Percentiles rank a stretch among this genome's conserved stretches.
These are phyloP conservation scores for Samsoniella hepiali DNA, from an alignment of 2,329 filamentous ascomycete genomes.

Conservation along the genomic window DNA sequence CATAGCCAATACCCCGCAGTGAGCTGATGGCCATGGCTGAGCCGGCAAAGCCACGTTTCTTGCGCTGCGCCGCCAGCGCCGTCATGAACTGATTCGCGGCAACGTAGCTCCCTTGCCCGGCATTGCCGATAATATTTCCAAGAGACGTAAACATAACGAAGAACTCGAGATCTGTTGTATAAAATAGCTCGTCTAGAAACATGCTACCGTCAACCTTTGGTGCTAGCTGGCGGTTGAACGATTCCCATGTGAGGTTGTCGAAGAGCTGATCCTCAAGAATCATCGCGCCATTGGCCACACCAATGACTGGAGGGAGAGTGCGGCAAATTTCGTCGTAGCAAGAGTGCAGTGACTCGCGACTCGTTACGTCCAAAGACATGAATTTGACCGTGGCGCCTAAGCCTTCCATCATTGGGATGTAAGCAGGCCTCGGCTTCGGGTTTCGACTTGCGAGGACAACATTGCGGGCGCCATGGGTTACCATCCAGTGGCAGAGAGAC, in stretches of 20 bases:
- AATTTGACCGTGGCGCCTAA: not conserved
- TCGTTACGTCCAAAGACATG: not conserved
- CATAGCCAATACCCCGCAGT: constrained; percentile 42
- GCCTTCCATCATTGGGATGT: not conserved
- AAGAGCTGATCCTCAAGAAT: constrained; percentile 7
- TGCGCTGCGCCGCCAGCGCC: constrained; percentile 9
- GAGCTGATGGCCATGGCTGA: constrained; percentile 29
- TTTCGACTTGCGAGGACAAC: constrained; percentile 7
- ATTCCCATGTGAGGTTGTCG: not conserved
- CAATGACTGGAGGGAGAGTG: constrained; percentile 1
- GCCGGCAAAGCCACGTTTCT: constrained; percentile 24
- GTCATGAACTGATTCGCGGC: constrained; percentile 11
- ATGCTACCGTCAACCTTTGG: constrained; percentile 10
- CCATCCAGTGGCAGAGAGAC: constrained; percentile 7
- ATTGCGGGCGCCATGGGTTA: not conserved
- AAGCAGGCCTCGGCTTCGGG: not conserved
- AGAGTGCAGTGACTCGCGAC: not conserved
- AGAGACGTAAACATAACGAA: constrained; percentile 10
- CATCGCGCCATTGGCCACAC: constrained; percentile 12
- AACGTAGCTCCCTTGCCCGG: constrained; percentile 1
- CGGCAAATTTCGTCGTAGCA: not conserved
- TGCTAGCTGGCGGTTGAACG: not conserved
- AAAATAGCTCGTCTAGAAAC: constrained; percentile 7
- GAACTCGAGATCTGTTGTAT: not conserved
- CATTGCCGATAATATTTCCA: not conserved